Base-by-base conservation (phyloP, 495 filamentous ascomycete genomes). In the Tuber borchii region DNA sequence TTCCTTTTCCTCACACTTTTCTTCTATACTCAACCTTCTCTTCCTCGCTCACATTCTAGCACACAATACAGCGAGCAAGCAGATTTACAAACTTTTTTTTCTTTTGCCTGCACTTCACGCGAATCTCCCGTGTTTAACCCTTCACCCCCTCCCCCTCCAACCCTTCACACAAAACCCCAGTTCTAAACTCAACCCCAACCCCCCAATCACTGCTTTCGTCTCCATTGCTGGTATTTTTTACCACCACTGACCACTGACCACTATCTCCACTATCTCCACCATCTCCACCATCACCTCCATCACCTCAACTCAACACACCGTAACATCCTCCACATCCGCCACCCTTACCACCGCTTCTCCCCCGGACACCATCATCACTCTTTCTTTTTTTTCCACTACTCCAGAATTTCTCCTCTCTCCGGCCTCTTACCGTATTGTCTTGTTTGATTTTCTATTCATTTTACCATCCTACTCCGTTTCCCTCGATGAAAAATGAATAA, bases 321-420 rank as follows among this genome's bases (percentile, higher is more conserved):
- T 77, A 71, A 79, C 78, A 79, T 72, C 77, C 70, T 69, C 75
- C 71, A 69, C 72, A 71, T 65, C 78, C 77, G 71, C 77, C 71
- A 68, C 71, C 72, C 45, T 76, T 77, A 69, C 61, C 45, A 46
- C 70, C 73, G 48, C 44, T 71, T 72, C 74, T 43, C 79, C 73
- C 77, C 74, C 46, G 74, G 76, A 72, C 74, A 56, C 70, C 69
- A 46, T 75, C 74, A 43, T 68, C 70, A 79, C 71, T 70, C 37
- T 46, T 48, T 37, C 70, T 26, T 48, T 69, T 75, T 75, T 75
- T 79, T 48, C 40, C 46, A 73, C 73, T 73, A 61, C 69, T 75
- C 74, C 72, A 74, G 78, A 73, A 72, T 69, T 73, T 75, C 72
- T 79, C 76, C 71, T 72, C 73, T 65, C 56, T 17, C 56, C 56